Evolutionary conservation across 257 asterid species (phyloP), one percentile per base, ranked within the genome.

Genomic region (Solanum clarkiae): DNA sequence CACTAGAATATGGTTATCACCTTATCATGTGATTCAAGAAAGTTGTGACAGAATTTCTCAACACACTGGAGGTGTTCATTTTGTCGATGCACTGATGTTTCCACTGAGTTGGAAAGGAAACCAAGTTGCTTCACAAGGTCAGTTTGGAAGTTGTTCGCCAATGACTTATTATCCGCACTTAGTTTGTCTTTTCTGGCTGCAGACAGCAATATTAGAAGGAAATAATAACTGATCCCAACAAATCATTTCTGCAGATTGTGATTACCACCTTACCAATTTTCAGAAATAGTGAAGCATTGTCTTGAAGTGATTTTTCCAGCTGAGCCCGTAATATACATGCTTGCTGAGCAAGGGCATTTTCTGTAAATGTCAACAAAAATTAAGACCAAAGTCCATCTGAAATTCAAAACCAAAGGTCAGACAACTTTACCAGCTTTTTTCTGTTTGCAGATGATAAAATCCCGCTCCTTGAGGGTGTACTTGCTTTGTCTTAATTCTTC

Each of bases 271-370:
- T 86, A 94, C 98, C 93, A 82, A 95, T 93, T 92, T 95, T 95
- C 57, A 59, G 87, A 88, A 89, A 92, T 24, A 95, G 83, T 40
- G 96, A 93, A 62, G 92, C 89, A 53, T 94, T 94, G 63, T 95
- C 96, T 86, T 87, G 86, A 71, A 88, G 93, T 72, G 97, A 88
- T 90, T 91, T 94, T 83, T 94, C 98, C 94, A 95, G 88, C 74
- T 95, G 97, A 88, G 96, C 92, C 14, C 94, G 92, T 87, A 95
- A 90, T 20, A 87, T 92, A 90, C 94, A 91, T 81, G 98, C 97
- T 89, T 92, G 98, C 86, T 94, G 96, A 85, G 94, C 92, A 87
- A 95, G 86, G 4, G 94, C 96, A 91, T 92, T 95, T 90, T 95
- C 98, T 95, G 87, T 85, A 81, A 42, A 65, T 42, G 54, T 36